Evolutionary conservation across 192 early-diverging fungal genomes (phyloP).

Genomic region (Physocladia obscura): DNA sequence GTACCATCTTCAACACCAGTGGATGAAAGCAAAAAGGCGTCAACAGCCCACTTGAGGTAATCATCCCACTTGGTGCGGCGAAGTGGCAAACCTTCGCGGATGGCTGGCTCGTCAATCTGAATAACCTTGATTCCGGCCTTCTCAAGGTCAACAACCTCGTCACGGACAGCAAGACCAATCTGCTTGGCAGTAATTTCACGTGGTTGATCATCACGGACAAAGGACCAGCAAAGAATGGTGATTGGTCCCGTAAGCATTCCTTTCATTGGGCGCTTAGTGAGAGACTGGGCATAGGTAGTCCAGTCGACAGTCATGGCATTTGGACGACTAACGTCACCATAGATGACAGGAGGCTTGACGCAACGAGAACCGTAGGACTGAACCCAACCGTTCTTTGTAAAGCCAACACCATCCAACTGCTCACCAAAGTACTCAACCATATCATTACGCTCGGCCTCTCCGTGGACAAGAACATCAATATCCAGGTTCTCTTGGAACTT

Average conservation of each 20-base stretch:
- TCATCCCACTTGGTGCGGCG: conserved; percentile 79
- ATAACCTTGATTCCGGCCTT: conserved; percentile 87
- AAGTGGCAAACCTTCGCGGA: conserved; percentile 96
- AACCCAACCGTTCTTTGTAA: conserved; percentile 96
- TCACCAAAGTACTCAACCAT: conserved; percentile 96
- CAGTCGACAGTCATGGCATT: conserved; percentile 89
- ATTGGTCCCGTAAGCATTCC: conserved; percentile 99
- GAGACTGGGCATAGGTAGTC: conserved; percentile 81
- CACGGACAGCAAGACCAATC: conserved; percentile 91
- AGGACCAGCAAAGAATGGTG: conserved; percentile 98
- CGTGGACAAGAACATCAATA: conserved; percentile 95
- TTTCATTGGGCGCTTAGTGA: conserved; percentile 92
- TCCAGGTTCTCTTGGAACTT: conserved; percentile 85
- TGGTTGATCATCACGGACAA: conserved; percentile 96
- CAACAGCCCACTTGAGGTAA: conserved; percentile 95
- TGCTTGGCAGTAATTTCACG: conserved; percentile 79
- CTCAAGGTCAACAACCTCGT: conserved; percentile 94
- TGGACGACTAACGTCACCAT: conserved; percentile 90
- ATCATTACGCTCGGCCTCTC: conserved; percentile 89
- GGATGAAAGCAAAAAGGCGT: conserved; percentile 87
- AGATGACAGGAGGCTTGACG: conserved; percentile 87
- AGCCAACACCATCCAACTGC: conserved; percentile 87
- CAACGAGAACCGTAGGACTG: conserved; percentile 77
- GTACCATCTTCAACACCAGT: conserved; percentile 80
- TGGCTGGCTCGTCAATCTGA: conserved; percentile 98